Base-by-base conservation (phyloP, 2,329 filamentous ascomycete genomes). In the Tolypocladium tropicale region DNA sequence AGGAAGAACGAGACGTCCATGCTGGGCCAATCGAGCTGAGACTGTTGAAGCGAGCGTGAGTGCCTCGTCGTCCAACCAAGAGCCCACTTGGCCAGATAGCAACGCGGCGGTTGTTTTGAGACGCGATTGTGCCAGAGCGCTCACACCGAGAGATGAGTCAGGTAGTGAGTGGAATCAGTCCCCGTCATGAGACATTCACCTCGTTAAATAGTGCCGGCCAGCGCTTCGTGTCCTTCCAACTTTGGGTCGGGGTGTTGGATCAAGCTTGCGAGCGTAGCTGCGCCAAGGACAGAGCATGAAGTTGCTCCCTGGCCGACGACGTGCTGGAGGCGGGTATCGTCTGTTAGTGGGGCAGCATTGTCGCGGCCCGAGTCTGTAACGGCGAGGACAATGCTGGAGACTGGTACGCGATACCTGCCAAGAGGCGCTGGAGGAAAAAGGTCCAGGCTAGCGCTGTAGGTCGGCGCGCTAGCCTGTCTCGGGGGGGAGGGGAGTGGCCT, bases 1-100 rank as follows among this genome's bases (percentile, higher is more conserved):
- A 71, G 56, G 46, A 72, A 46, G 54, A 74, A 72, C 3, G 67
- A 59, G 50, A 59, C 53, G 55, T 59, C 53, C 59, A 60, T 61
- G 34, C 4, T 21, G 34, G 33, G 51, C 30, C 52, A 30, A 41
- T 21, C 32, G 30, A 50, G 28, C 4, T n/a, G 28, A 28, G 18
- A 28, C 46, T 6, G 46, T 10, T 32, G 28, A 9, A 21, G 28
- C 28, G 28, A 14, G 28, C 14, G 46, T 33, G 18, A 28, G 6
- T n/a, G 6, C 25, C 25, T 30, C 7, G 14, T n/a, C 6, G 25
- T 48, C 25, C 25, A 16, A 16, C 9, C 9, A 49, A 14, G 46
- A 49, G 28, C 2, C 14, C 25, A 48, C 28, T 28, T n/a, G 46
- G 46, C 46, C 46, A 33, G 46, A 32, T 50, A 28, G 28, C 46